Evolutionary conservation across 345 rosid species (phyloP).

Genomic region (Dipteronia sinensis): DNA sequence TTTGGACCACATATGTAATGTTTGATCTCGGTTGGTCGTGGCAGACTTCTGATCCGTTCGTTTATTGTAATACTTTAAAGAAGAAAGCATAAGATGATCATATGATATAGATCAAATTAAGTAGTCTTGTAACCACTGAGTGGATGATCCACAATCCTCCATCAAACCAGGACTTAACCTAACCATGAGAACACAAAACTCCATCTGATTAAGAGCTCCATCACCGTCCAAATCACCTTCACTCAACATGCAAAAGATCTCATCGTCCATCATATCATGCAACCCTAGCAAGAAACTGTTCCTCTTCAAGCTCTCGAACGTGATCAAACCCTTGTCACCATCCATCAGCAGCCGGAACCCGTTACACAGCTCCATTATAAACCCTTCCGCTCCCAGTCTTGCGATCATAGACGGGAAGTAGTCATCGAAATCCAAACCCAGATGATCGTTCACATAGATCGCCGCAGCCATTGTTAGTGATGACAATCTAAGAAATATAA

Average conservation of each 20-base stretch:
- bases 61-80: too few species aligned
- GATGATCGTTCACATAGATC: background rate
- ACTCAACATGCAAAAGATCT: slow-evolving; percentile 56
- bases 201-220: slow-evolving; percentile 65
- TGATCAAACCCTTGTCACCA: slow-evolving; percentile 59
- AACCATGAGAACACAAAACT: slow-evolving; percentile 68
- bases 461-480: background rate
- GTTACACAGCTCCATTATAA: slow-evolving; percentile 54
- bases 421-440: slow-evolving; percentile 51
- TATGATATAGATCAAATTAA: too few species aligned
- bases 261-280: slow-evolving; percentile 59
- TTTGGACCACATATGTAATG: too few species aligned
- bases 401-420: slow-evolving; percentile 61
- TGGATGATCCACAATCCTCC: slow-evolving; percentile 34
- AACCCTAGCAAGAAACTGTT: slow-evolving; percentile 54
- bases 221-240: slow-evolving; percentile 74
- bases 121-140: slow-evolving; percentile 22
- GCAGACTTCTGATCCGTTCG: too few species aligned
- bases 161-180: slow-evolving; percentile 59
- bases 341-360: slow-evolving; percentile 68
- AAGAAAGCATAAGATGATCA: too few species aligned
- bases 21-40: too few species aligned
- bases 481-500: background rate
- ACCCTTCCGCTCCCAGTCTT: slow-evolving; percentile 55
- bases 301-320: slow-evolving; percentile 71